Percentiles rank a stretch among this genome's conserved stretches.
These are phyloP conservation scores for Claviceps humidiphila DNA, from an alignment of 2,329 filamentous ascomycete species.

Conservation along the genomic window DNA sequence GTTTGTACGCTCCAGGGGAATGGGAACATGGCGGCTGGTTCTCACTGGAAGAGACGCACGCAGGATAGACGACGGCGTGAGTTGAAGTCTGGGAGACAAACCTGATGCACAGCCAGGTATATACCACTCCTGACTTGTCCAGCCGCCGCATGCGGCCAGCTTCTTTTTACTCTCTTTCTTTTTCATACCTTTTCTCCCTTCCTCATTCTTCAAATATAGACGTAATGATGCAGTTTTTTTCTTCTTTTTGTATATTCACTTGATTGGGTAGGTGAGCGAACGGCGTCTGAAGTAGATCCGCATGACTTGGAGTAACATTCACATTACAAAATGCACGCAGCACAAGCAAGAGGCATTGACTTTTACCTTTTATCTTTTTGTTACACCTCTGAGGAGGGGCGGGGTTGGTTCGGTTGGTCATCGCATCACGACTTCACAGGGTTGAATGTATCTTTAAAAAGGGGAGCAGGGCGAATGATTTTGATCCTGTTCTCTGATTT, in stretches of 20 bases:
- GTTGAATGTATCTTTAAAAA: background rate
- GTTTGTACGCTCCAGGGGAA: conserved; percentile 54
- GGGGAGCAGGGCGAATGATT: background rate
- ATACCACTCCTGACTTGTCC: background rate
- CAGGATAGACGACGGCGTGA: background rate
- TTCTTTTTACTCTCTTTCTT: background rate
- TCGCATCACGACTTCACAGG: too few species aligned
- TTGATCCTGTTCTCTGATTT: background rate
- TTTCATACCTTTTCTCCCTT: too few species aligned
- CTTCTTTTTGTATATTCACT: background rate
- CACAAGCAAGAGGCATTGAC: background rate
- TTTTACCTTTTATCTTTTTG: background rate
- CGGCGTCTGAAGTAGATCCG: background rate
- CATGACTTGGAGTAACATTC: background rate
- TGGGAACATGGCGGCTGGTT: conserved; percentile 93
- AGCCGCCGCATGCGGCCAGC: background rate
- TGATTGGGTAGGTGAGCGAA: background rate
- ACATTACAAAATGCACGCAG: background rate
- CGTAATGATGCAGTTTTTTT: background rate
- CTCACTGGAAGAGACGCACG: conserved; percentile 9
- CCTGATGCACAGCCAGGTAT: background rate
- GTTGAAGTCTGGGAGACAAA: background rate
- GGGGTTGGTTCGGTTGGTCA: too few species aligned
- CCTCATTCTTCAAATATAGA: background rate
- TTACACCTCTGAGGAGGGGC: background rate